Evolutionary conservation across 805 yeast species (phyloP), one percentile per base, ranked within the genome.

Genomic region (Saccharomyces paradoxus): DNA sequence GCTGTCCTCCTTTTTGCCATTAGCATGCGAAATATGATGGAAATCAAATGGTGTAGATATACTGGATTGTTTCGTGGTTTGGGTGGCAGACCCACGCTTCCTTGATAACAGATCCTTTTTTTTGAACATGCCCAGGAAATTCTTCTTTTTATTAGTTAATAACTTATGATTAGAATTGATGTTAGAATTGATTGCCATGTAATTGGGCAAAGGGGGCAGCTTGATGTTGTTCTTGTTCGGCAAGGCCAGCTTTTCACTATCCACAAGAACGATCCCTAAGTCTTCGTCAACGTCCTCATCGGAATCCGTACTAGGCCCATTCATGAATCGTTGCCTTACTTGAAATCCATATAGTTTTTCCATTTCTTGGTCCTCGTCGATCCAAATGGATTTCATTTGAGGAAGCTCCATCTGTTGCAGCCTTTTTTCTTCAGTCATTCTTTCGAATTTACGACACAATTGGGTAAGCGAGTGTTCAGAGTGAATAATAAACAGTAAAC

Each of bases 321-420:
- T 66, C 64, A 68, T 57, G 37, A 63, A 54, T 17, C 44, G 44
- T 47, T 63, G 65, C 51, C 65, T 69, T 1, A 63, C 67, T 50
- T 66, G 71, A 22, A 66, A 41, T 48, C 69, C 66, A 53, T 69
- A 68, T 30, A 73, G 60, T 55, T 73, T 73, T 41, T 66, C 68
- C 4, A 65, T 66, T 48, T 67, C 70, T 50, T 66, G 58, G 49
- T 72, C 76, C 46, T 74, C 77, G 53, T 73, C 77, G 24, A 74
- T 55, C 77, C 77, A 74, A 51, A 74, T 74, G 32, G 77, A 73
- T 56, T 68, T 71, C 74, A 74, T 73, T 55, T 64, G 69, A 27
- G 70, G 72, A 32, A 67, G 51, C 28, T 27, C 54, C 50, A 37
- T 49, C 53, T 29, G 57, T 55, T 21, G 57, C 53, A 50, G 49